Evolutionary conservation across 768 basidiomycete genomes (phyloP).

Genomic region (Trametes punicea): DNA sequence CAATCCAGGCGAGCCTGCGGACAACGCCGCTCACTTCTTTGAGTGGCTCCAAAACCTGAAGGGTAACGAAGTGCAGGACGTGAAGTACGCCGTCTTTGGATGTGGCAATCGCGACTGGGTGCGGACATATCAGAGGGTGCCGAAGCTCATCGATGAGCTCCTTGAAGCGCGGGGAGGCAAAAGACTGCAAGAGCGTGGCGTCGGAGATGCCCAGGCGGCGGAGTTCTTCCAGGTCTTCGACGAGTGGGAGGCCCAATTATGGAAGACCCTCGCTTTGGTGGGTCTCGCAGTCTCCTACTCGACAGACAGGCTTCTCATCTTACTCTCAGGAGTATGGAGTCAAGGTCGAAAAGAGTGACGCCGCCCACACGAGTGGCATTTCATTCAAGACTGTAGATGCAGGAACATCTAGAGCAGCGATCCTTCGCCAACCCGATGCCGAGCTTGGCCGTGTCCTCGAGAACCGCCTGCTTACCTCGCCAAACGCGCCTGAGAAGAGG

Average conservation of each 20-base stretch:
- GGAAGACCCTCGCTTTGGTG: conserved; percentile 36
- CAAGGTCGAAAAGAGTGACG: conserved; percentile 13
- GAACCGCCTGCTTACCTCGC: conserved; percentile 38
- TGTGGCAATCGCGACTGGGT: conserved; percentile 51
- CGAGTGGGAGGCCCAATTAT: conserved; percentile 39
- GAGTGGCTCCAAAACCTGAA: conserved; percentile 37
- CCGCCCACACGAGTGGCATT: conserved; percentile 21
- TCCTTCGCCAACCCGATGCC: conserved; percentile 38
- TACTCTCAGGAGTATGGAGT: conserved; percentile 33
- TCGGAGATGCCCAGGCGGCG: conserved; percentile 40
- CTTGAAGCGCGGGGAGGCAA: conserved; percentile 35
- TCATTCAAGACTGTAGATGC: conserved; percentile 32
- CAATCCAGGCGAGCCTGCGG: conserved; percentile 42
- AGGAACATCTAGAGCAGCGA: conserved; percentile 33
- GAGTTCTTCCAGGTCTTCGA: conserved; percentile 46
- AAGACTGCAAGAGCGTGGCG: conserved; percentile 36
- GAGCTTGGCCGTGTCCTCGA: conserved; percentile 38
- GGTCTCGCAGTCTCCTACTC: neutral
- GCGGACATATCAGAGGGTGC: conserved; percentile 45
- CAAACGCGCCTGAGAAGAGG: conserved; percentile 38
- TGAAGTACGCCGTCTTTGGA: conserved; percentile 45
- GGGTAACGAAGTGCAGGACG: conserved; percentile 28
- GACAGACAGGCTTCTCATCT: neutral
- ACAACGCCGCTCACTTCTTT: conserved; percentile 46
- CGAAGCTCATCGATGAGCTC: conserved; percentile 37